A percentile compares a stretch with the other conserved stretches of the same genome.
Evolutionary conservation across 352 stramenopile species (phyloP).

Genomic region (Phytophthora litchii): DNA sequence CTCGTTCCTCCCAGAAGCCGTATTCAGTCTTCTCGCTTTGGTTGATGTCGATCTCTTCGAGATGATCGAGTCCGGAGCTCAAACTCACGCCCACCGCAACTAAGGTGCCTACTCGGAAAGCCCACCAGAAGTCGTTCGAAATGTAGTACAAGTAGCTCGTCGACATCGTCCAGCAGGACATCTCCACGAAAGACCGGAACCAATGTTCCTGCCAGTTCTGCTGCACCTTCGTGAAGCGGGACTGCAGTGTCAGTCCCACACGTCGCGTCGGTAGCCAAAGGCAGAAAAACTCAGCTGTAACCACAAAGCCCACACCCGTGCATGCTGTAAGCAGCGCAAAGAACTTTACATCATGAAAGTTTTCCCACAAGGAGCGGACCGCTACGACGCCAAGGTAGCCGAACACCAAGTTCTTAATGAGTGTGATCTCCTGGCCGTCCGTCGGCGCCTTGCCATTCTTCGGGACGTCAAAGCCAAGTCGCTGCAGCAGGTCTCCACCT

Average conservation of each 20-base stretch:
- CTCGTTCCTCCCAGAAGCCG: constrained; percentile 65
- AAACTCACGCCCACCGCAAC: constrained; percentile 58
- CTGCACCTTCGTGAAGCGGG: constrained; percentile 62
- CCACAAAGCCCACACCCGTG: constrained; percentile 72
- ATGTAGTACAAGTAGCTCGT: constrained; percentile 68
- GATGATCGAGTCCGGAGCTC: constrained; percentile 58
- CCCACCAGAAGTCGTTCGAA: constrained; percentile 53
- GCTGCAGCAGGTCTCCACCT: constrained; percentile 58
- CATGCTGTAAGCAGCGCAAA: constrained; percentile 72
- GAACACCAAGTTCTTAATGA: constrained; percentile 85
- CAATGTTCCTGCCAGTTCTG: constrained; percentile 68
- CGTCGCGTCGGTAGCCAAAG: constrained; percentile 79
- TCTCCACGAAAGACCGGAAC: constrained; percentile 59
- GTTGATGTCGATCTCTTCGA: constrained; percentile 58
- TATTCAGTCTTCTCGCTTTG: constrained; percentile 47
- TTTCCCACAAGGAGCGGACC: constrained; percentile 65
- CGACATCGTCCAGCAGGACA: constrained; percentile 63
- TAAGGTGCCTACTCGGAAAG: constrained; percentile 62
- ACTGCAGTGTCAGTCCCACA: constrained; percentile 75
- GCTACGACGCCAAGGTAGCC: constrained; percentile 72
- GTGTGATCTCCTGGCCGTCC: constrained; percentile 65
- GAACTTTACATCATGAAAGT: constrained; percentile 75
- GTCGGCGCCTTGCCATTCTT: constrained; percentile 72
- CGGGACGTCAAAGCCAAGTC: constrained; percentile 74
- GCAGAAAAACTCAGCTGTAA: constrained; percentile 79